Conservation (phyloP, 768 basidiomycete species). For the Pleurotus cornucopiae region DNA sequence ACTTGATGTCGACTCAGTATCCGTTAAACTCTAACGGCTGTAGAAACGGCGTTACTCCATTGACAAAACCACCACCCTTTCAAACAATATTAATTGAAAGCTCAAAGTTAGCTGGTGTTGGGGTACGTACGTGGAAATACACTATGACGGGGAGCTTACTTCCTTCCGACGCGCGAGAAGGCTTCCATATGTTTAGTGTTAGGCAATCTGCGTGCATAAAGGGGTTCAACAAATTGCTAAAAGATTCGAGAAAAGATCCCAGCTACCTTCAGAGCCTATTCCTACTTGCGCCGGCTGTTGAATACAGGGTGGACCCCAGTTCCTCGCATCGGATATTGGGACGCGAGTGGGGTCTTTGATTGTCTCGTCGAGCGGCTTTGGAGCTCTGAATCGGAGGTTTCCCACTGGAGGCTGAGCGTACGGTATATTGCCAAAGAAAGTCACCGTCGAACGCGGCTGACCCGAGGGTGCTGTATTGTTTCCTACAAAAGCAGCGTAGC, state of each 20-base stretch:
- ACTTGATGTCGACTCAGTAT: slow-evolving; percentile 16
- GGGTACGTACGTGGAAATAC: slow-evolving; percentile 34
- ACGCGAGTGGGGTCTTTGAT: slow-evolving; percentile 5
- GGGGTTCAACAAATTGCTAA: background rate
- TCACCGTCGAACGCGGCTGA: slow-evolving; percentile 27
- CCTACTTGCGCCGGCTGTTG: slow-evolving; percentile 40
- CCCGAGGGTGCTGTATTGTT: slow-evolving; percentile 36
- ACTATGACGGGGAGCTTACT: slow-evolving; percentile 36
- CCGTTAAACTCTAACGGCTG: background rate
- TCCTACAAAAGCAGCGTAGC: slow-evolving; percentile 35
- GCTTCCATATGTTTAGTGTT: slow-evolving; percentile 39
- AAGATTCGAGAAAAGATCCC: too few species aligned
- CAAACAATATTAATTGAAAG: background rate
- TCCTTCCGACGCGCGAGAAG: slow-evolving; percentile 26
- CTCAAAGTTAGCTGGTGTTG: too few species aligned
- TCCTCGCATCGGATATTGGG: slow-evolving; percentile 34
- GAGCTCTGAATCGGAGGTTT: slow-evolving; percentile 35
- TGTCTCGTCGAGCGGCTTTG: slow-evolving; percentile 29
- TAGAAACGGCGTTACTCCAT: slow-evolving; percentile 19
- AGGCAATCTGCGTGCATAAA: slow-evolving; percentile 29
- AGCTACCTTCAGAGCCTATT: background rate
- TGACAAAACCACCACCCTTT: slow-evolving; percentile 37
- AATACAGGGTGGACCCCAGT: slow-evolving; percentile 41
- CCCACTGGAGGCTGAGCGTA: slow-evolving; percentile 39
- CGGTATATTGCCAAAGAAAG: slow-evolving; percentile 39